These are phyloP conservation scores for Coprinopsis sp. DNA, from an alignment of 768 basidiomycete genomes.

Conservation along the genomic window DNA sequence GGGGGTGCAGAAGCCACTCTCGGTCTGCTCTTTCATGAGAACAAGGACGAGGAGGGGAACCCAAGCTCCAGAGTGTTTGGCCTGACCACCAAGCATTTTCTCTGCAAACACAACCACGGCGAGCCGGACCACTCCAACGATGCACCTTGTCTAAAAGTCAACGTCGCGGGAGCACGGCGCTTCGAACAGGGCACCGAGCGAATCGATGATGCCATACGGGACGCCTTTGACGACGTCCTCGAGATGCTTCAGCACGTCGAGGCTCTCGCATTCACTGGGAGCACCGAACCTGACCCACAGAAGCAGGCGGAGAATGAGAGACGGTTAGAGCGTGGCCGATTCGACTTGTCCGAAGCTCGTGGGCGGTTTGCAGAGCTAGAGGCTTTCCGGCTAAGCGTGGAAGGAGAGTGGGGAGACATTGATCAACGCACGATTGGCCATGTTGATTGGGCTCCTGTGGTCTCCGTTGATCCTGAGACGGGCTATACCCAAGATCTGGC, in stretches of 20 bases:
- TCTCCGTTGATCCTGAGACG: constrained; percentile 17
- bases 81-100: constrained; percentile 11
- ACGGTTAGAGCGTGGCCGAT: neutral
- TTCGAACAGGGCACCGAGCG: constrained; percentile 9
- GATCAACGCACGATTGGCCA: constrained; percentile 14
- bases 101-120: constrained; percentile 11
- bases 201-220: neutral
- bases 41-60: constrained; percentile 10
- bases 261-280: neutral
- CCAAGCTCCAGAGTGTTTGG: constrained; percentile 11
- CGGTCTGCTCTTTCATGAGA: constrained; percentile 28
- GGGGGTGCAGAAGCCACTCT: constrained; percentile 20
- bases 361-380: neutral
- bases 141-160: constrained; percentile 15
- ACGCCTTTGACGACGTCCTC: too few species aligned
- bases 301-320: neutral
- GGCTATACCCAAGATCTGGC: constrained; percentile 27
- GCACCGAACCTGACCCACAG: too few species aligned
- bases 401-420: constrained; percentile 7
- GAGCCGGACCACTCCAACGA: constrained; percentile 13
- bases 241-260: too few species aligned
- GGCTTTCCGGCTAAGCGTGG: neutral
- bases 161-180: constrained; percentile 11
- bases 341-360: neutral
- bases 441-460: constrained; percentile 26